Conservation (phyloP, 1,139 yeast species). For the Zygosaccharomyces pseudobailii region DNA sequence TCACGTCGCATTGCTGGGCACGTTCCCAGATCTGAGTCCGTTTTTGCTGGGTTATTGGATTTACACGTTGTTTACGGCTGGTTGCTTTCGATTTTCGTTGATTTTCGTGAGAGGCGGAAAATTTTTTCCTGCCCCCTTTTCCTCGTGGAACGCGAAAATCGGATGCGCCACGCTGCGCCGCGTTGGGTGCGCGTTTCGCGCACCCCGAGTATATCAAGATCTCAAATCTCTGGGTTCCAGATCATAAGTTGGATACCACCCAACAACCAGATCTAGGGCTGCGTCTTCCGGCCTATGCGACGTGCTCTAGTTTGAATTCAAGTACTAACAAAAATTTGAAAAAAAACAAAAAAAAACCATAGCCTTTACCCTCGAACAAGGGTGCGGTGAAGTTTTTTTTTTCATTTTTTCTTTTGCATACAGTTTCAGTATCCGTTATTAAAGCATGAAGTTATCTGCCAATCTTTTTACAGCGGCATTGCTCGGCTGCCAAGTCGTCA, state of each 20-base stretch:
- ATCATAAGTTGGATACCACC: background rate
- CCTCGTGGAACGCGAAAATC: background rate
- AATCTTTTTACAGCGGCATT: conserved; percentile 30
- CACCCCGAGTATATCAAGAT: background rate
- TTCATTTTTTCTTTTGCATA: background rate
- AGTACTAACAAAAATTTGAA: background rate
- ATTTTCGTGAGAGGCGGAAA: background rate
- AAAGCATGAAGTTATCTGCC: conserved; percentile 37
- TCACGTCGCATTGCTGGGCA: background rate
- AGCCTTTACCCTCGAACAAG: background rate
- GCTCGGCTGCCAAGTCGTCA: conserved; percentile 20
- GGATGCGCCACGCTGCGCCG: background rate
- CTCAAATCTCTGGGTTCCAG: background rate
- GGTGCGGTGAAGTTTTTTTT: background rate
- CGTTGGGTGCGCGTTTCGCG: background rate
- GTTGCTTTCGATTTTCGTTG: background rate
- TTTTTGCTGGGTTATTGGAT: background rate
- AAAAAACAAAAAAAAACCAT: background rate
- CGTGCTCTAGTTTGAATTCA: background rate
- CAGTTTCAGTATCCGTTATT: conserved; percentile 5
- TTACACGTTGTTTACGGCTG: background rate
- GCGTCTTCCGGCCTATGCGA: background rate
- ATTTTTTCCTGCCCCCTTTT: background rate
- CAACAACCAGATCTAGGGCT: background rate
- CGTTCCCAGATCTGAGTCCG: background rate